Evolutionary conservation across 768 basidiomycete species (phyloP).

Genomic region (Trametes villosa): DNA sequence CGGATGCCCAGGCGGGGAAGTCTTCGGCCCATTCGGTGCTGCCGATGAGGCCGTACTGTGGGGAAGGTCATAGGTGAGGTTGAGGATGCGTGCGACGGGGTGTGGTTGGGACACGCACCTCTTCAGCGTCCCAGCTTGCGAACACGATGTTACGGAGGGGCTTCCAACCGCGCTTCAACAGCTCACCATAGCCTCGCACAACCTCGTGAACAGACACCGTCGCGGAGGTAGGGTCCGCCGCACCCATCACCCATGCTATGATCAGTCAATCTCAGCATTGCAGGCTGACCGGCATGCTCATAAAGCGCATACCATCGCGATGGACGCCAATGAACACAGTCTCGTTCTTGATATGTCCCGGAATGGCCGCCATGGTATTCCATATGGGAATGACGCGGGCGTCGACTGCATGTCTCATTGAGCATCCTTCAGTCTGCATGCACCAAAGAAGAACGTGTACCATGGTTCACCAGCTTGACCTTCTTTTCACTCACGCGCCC

Average conservation of each 20-base stretch:
- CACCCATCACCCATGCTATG: conserved; percentile 75
- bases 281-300: no score
- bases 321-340: conserved; percentile 90
- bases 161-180: conserved; percentile 83
- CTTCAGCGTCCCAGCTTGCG: conserved; percentile 83
- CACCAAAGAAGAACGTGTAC: conserved; percentile 55
- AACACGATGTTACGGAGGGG: conserved; percentile 79
- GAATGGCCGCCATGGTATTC: conserved; percentile 86
- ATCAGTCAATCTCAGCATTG: neutral
- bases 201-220: conserved; percentile 81
- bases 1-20: conserved; percentile 81
- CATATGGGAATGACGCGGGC: conserved; percentile 85
- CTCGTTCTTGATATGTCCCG: conserved; percentile 83
- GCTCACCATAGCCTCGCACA: conserved; percentile 69
- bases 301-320: conserved; percentile 64
- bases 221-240: conserved; percentile 78
- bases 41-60: conserved; percentile 71
- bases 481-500: conserved; percentile 52
- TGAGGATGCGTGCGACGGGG: neutral
- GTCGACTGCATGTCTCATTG: conserved; percentile 51
- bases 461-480: conserved; percentile 63
- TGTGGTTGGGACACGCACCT: conserved; percentile 45
- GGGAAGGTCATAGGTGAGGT: neutral
- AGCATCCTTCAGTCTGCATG: conserved; percentile 2
- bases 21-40: conserved; percentile 96